Evolutionary conservation across 371 early-diverging fungal genomes (phyloP), one percentile per base, ranked within the genome.

Genomic region (Rhizopus arrhizus): DNA sequence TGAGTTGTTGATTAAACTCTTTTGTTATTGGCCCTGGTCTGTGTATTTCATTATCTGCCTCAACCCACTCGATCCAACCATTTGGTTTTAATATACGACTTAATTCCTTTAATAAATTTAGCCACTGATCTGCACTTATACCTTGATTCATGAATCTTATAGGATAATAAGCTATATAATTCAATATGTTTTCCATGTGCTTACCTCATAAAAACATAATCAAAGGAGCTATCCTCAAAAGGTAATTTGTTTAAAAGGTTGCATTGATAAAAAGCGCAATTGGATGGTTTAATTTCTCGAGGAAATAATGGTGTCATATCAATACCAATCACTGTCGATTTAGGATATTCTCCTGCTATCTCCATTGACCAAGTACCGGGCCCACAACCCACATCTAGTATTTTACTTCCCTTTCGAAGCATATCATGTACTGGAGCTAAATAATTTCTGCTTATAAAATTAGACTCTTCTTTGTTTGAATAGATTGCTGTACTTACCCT

Each of bases 321-420:
- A 7, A 77, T 60, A n/a, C 83, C 84, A 36, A 81, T 70, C 4
- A 84, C 68, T 36, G 73, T 77, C 11, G 84, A 80, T 50, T 78
- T 70, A 4, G 84, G 84, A 47, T 83, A 83, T 55, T 83, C 81
- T 46, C 78, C 75, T 42, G 84, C 82, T 62, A 84, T 83, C 40
- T 82, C 84, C 78, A 77, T 82, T 31, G 81, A 73, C 86, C 86
- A 85, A 3, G 80, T 60, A 1, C 86, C 86, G 12, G 75, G 69
- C 4, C 86, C 86, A 56, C 84, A 84, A 2, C 84, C 86, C 16
- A 84, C 75, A 61, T 81, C 81, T 13, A 81, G 58, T 3, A 81
- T 73, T 10, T 66, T 66, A n/a, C 66, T 75, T 1, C 80, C 80
- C 45, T 77, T 75, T 34, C 81, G 68, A 33, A 80, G 53, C 5